Evolutionary conservation across 139 green algal genomes (phyloP), one percentile per base, ranked within the genome.

Genomic region (Chlorella sp.): DNA sequence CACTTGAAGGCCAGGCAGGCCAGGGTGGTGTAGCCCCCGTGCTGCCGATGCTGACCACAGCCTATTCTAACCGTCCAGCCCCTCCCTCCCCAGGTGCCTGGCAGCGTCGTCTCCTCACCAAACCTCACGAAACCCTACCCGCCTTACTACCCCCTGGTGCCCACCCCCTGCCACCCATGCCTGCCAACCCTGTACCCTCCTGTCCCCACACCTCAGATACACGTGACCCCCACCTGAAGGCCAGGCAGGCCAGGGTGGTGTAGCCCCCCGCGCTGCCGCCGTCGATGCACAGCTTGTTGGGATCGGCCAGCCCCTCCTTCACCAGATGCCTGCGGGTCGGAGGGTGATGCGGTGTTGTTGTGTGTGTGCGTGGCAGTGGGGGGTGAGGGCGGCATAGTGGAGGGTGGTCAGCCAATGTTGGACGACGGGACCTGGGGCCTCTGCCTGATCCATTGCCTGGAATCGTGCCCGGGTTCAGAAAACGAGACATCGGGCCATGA

Each of bases 211-310:
- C 5, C 5, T 57, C 48, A 57, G n/a, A 57, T 5, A 57, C 48
- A 57, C 48, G 48, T 57, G 48, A 57, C 9, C 48, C 48, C 48
- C 40, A 93, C 92, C 93, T 95, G 91, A 97, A 96, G 7, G 95
- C 93, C 86, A 97, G 89, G 86, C 90, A 94, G 1, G 94, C 94
- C 39, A 98, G 93, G 0, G 95, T 97, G 75, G 96, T 98, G 91
- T 95, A 98, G 37, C 96, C 96, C 12, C 96, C 96, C 2, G 96
- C 96, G 48, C 88, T 95, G 87, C 95, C 94, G 24, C 96, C 96
- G 34, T 92, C 89, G 82, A 98, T 98, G 86, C 93, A 95, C 37
- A 96, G 86, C 32, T 92, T 83, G 34, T 84, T 88, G 7, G 78
- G 60, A 88, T 98, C 96, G 1, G 92, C 96, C 84, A 92, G 84